phyloP scores from a whole-genome alignment of 1,284 basidiomycete genomes.

The Sporisorium iseilematis-ciliati region DNA sequence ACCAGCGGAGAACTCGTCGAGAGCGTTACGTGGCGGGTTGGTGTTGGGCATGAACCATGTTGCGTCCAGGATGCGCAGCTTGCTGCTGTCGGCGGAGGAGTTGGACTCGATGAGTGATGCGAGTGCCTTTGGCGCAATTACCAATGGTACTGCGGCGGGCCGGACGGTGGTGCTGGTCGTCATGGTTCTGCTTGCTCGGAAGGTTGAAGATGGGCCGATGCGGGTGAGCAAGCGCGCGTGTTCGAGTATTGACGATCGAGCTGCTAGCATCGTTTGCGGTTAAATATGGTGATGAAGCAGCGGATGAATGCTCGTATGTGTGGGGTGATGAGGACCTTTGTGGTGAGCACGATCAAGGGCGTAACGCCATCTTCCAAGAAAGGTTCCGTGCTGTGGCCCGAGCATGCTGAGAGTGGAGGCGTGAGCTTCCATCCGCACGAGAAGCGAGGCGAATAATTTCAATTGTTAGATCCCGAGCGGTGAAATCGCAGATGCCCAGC shows the following conservation, averaged over 20 bases:
- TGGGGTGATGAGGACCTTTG: background rate
- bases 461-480: background rate
- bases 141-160: constrained; percentile 40
- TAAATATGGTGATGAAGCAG: background rate
- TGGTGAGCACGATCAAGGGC: background rate
- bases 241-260: background rate
- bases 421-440: background rate
- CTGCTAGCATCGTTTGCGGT: constrained; percentile 18
- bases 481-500: no score
- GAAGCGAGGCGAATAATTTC: background rate
- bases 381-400: background rate
- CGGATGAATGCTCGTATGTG: background rate
- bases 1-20: constrained; percentile 75
- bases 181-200: constrained; percentile 19
- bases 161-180: constrained; percentile 38
- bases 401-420: background rate
- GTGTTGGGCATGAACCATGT: constrained; percentile 90
- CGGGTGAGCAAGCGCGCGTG: constrained; percentile 6
- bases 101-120: constrained; percentile 33
- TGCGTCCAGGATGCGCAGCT: constrained; percentile 74
- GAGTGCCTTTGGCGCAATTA: constrained; percentile 48
- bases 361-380: background rate
- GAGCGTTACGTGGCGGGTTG: constrained; percentile 74
- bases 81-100: constrained; percentile 11
- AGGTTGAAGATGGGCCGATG: background rate